Base-by-base conservation (phyloP, 345 rosid genomes). In the Populus euphratica region DNA sequence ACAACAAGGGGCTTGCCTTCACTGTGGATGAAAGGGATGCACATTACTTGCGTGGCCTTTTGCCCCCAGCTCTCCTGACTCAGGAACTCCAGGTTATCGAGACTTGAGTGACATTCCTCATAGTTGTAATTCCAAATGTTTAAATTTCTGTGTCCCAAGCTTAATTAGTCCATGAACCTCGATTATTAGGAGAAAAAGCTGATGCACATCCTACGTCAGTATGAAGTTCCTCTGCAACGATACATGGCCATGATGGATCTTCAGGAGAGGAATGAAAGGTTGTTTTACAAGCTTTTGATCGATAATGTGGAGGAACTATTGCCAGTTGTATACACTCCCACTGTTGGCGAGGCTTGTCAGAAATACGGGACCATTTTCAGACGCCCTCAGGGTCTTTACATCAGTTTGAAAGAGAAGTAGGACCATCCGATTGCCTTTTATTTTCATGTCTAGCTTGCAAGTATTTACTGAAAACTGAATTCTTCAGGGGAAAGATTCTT, bases 281-380 rank as follows among this genome's bases (percentile, higher is more conserved):
- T 95, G 68, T 95, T 95, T 83, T 95, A 95, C 87, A 95, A 93
- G 89, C 96, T 95, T 76, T 84, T 95, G 80, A 83, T 95, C 8
- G 99, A 93, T 80, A 89, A 93, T 72, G 99, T 95, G 44, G 98
- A 93, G 86, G 99, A 95, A 73, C 81, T 93, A 62, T 92, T 95
- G 33, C 99, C 99, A 2, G 88, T 91, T 77, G 99, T 93, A 73
- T 95, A 95, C 85, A 95, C 99, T 41, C 99, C 98, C 2, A 95
- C 98, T 1, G 99, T 95, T 23, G 99, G 97, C 0, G 99, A 95
- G 86, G 99, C 99, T 79, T 95, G 99, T 78, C 99, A 95, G 83
- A 95, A 95, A 81, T 95, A 93, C 71, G 99, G 99, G 14, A 93
- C 94, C 86, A 92, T 95, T 74, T 95, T 83, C 88, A 90, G 89